Base-by-base conservation (phyloP, 2,329 filamentous ascomycete species). In the Geosmithia flava region DNA sequence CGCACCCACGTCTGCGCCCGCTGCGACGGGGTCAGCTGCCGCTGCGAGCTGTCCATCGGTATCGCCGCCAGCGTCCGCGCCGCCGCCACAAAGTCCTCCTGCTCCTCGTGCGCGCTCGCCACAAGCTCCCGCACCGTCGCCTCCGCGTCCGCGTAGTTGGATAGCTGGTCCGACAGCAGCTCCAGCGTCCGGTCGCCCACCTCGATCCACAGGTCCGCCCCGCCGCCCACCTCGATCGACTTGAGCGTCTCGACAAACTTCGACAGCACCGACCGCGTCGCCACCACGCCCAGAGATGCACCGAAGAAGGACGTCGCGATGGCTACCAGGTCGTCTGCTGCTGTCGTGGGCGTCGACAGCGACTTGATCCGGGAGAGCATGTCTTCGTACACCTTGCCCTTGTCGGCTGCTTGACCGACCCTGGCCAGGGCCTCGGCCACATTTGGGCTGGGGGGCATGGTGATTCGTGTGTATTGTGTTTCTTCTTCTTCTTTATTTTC, bases 1-100 rank as follows among this genome's bases (percentile, higher is more conserved):
- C 91, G 86, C 56, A 97, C 85, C 87, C 91, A 97, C 48, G 93
- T 79, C 48, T 75, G 74, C 8, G 88, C 87, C 66, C 89, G 90
- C 55, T 91, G 85, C 57, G 87, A 80, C 61, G 89, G 83, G 27
- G 82, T 80, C 37, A 96, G 81, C 49, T 85, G 81, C 45, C 91
- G 83, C 69, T 95, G 89, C 2, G 89, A 90, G 49, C 80, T 85
- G 61, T 98, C 91, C 44, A 97, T 81, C 33, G 89, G 85, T 56
- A 97, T 95, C 39, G 83, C 83, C 58, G 87, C 80, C 7, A 98
- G 76, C 10, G 78, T 74, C 60, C 82, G 81, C 27, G 93, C 93
- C 0, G 91, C 89, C 29, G 78, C 77, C 20, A 76, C 69, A 63
- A 85, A 95, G 62, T 95, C 87, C 45, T 95, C 87, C 54, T 86